Evolutionary conservation across 179 eudicot species (phyloP).

Genomic region (Drosera spatulata): DNA sequence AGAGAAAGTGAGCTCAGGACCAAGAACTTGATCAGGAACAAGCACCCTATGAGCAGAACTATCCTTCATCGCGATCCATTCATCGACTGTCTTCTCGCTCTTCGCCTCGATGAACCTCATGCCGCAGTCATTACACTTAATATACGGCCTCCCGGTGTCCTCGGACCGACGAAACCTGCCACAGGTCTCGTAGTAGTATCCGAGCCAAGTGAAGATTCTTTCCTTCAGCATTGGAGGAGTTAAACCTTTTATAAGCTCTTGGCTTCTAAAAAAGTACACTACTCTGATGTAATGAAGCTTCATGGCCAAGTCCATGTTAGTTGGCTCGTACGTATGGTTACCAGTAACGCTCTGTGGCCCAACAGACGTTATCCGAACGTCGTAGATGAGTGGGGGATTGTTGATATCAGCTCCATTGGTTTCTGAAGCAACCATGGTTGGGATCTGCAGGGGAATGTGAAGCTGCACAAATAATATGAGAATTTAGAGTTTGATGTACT

Average conservation of each 20-base stretch:
- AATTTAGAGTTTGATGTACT: no score
- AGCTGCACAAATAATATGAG: no score
- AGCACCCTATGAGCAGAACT: conserved; percentile 23
- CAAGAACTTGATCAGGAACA: conserved; percentile 36
- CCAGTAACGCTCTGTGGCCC: conserved; percentile 50
- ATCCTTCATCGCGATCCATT: conserved; percentile 34
- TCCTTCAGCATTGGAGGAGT: conserved; percentile 25
- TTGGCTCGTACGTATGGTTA: conserved; percentile 33
- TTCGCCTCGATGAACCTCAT: conserved; percentile 52
- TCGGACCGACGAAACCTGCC: conserved; percentile 46
- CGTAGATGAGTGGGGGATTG: neutral
- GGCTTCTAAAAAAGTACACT: conserved; percentile 36
- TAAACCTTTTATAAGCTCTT: conserved; percentile 21
- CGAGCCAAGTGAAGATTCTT: conserved; percentile 27
- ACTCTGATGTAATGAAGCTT: conserved; percentile 65
- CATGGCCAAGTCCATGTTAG: conserved; percentile 65
- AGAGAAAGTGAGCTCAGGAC: conserved; percentile 60
- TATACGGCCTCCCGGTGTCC: conserved; percentile 38
- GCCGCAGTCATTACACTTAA: conserved; percentile 85
- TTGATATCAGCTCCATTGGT: no score
- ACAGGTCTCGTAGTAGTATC: conserved; percentile 26
- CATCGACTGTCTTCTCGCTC: conserved; percentile 31
- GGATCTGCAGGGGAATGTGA: no score
- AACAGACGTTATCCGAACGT: conserved; percentile 16
- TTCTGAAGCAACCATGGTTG: no score